Evolutionary conservation across 495 filamentous ascomycete genomes (phyloP).

Genomic region (Neurospora sublineolata): DNA sequence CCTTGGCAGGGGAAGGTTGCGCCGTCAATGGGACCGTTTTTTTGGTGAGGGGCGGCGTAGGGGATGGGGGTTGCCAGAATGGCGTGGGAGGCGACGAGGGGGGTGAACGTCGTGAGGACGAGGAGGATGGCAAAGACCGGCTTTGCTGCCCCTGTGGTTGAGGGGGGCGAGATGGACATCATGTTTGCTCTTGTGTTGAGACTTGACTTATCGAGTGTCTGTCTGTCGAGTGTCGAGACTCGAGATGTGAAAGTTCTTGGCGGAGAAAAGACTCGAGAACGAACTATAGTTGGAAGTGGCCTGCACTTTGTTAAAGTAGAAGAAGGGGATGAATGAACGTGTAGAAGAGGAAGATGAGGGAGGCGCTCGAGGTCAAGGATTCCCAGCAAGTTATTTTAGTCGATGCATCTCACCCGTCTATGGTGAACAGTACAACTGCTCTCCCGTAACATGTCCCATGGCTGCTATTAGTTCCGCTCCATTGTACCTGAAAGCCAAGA

Average conservation of each 20-base stretch:
- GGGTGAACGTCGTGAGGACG: not conserved
- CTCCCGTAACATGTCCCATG: not conserved
- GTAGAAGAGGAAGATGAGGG: not conserved
- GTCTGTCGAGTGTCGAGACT: not conserved
- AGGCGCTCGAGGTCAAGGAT: not conserved
- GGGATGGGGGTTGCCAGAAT: conserved; percentile 16
- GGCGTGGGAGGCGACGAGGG: conserved; percentile 11
- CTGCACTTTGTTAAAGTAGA: not conserved
- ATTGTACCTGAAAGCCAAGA: not conserved
- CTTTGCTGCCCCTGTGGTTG: not conserved
- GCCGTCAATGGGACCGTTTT: conserved; percentile 25
- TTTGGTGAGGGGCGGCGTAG: conserved; percentile 6
- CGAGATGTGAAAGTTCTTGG: not conserved
- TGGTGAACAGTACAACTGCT: not conserved
- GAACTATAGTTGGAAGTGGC: not conserved
- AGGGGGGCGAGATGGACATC: not conserved
- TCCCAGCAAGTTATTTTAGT: not conserved
- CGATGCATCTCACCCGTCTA: not conserved
- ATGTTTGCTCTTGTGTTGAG: not conserved
- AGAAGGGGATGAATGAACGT: not conserved
- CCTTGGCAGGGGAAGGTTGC: conserved; percentile 66
- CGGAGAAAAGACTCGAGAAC: not conserved
- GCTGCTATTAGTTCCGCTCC: not conserved
- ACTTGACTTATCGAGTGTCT: not conserved
- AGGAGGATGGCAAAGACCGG: not conserved